phyloP scores from a whole-genome alignment of 495 filamentous ascomycete genomes.

The Daldinia concentrica region DNA sequence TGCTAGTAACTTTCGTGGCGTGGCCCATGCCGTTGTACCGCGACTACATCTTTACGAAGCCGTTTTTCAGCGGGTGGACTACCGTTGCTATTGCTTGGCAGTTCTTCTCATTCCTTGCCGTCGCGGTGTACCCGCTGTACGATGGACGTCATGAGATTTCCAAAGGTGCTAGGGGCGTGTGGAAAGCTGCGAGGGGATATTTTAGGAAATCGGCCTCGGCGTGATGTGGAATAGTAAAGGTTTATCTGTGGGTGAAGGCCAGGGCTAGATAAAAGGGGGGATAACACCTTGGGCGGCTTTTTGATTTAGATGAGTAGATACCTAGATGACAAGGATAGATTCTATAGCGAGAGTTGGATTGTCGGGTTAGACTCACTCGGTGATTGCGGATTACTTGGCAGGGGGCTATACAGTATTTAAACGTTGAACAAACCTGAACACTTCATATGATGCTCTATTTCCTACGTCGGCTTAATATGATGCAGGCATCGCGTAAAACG shows the following conservation, averaged over 20 bases:
- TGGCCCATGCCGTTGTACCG: constrained; percentile 91
- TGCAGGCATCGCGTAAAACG: neutral
- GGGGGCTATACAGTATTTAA: no score
- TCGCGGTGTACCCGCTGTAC: constrained; percentile 31
- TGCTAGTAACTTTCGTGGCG: constrained; percentile 73
- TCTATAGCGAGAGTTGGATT: neutral
- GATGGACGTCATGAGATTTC: constrained; percentile 51
- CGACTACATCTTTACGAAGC: constrained; percentile 79
- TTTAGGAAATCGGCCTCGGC: neutral
- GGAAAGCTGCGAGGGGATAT: constrained; percentile 33
- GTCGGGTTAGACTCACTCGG: neutral
- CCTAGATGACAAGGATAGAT: neutral
- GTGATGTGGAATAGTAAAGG: neutral
- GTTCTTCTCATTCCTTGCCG: constrained; percentile 25
- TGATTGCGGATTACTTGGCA: neutral
- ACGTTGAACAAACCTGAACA: no score
- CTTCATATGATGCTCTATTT: no score
- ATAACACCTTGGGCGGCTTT: neutral
- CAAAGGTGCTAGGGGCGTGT: constrained; percentile 43
- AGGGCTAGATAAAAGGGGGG: no score
- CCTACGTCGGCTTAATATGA: no score
- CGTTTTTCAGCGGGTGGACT: constrained; percentile 86
- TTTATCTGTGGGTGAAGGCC: neutral
- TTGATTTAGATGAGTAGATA: neutral
- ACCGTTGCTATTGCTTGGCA: constrained; percentile 54